A percentile compares a stretch with the other conserved stretches of the same genome.
These are phyloP conservation scores for Salix arbutifolia DNA, from an alignment of 345 rosid genomes.

Conservation along the genomic window DNA sequence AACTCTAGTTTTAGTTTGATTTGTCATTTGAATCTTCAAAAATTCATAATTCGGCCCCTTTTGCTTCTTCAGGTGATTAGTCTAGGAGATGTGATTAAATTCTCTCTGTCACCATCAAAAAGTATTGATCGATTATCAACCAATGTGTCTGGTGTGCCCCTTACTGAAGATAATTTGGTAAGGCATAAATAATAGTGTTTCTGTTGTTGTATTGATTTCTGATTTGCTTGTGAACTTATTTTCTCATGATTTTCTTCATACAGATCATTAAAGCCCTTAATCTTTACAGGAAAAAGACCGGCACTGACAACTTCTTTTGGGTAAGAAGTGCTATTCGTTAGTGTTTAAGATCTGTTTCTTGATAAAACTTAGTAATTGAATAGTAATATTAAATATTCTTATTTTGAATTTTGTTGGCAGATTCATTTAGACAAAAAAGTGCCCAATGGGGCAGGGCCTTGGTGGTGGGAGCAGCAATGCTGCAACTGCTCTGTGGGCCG, in stretches of 20 bases:
- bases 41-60: slow-evolving; percentile 4
- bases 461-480: slow-evolving; percentile 99
- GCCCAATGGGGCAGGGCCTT: slow-evolving; percentile 93
- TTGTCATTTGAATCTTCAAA: neutral
- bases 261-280: slow-evolving; percentile 96
- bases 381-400: neutral
- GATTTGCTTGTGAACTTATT: neutral
- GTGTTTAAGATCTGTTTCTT: neutral
- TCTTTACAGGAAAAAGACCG: slow-evolving; percentile 85
- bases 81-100: slow-evolving; percentile 81
- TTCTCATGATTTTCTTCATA: slow-evolving; percentile 9
- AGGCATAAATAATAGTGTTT: neutral
- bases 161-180: slow-evolving; percentile 75
- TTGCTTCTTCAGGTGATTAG: slow-evolving; percentile 60
- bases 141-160: slow-evolving; percentile 78
- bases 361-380: neutral
- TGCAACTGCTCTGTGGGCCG: slow-evolving; percentile 99
- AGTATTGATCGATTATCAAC: slow-evolving; percentile 71
- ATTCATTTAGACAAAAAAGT: slow-evolving; percentile 86
- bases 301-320: slow-evolving; percentile 73
- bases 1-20: neutral
- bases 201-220: neutral
- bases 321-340: slow-evolving; percentile 31
- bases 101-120: slow-evolving; percentile 82
- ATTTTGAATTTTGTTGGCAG: slow-evolving; percentile 35